Percentiles rank a stretch among this genome's conserved stretches.
Conservation (phyloP, 2,329 filamentous ascomycete genomes). For the Lasiodiplodia citricola region DNA sequence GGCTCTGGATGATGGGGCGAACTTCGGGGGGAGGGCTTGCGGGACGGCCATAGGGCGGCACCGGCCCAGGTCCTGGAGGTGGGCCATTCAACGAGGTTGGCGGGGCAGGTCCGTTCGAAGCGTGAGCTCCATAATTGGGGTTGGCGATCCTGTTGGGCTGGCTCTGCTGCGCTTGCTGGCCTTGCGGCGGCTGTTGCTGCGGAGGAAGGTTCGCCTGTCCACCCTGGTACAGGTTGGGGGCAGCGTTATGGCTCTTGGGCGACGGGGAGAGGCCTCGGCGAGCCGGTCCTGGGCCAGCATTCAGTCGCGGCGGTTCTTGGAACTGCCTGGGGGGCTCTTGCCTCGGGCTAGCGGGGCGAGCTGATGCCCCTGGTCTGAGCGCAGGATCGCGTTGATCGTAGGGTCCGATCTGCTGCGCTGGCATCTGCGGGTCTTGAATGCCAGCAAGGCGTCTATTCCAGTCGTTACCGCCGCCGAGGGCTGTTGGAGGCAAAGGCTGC, state of each 20-base stretch:
- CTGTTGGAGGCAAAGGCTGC: conserved; percentile 65
- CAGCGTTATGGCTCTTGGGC: conserved; percentile 62
- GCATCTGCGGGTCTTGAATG: conserved; percentile 66
- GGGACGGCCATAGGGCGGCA: conserved; percentile 75
- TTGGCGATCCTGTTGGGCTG: conserved; percentile 54
- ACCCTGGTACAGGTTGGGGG: conserved; percentile 57
- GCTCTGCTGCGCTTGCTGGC: conserved; percentile 52
- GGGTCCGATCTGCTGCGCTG: conserved; percentile 77
- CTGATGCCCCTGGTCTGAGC: conserved; percentile 65
- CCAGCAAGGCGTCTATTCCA: conserved; percentile 76
- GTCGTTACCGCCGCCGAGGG: conserved; percentile 53
- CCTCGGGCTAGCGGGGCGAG: conserved; percentile 76
- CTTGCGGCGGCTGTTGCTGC: conserved; percentile 37
- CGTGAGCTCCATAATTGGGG: conserved; percentile 53
- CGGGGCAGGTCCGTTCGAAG: conserved; percentile 53
- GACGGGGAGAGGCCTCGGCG: conserved; percentile 63
- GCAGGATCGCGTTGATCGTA: conserved; percentile 78
- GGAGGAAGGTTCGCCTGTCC: conserved; percentile 33
- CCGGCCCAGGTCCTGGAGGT: conserved; percentile 57
- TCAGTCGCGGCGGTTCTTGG: conserved; percentile 66
- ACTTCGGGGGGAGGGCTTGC: conserved; percentile 85
- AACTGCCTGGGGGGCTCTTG: conserved; percentile 74
- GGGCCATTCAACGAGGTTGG: conserved; percentile 53
- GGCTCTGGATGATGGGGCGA: conserved; percentile 79
- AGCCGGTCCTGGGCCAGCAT: conserved; percentile 50